Base-by-base conservation (phyloP, 805 yeast genomes). In the Pichia gijzeniarum region DNA sequence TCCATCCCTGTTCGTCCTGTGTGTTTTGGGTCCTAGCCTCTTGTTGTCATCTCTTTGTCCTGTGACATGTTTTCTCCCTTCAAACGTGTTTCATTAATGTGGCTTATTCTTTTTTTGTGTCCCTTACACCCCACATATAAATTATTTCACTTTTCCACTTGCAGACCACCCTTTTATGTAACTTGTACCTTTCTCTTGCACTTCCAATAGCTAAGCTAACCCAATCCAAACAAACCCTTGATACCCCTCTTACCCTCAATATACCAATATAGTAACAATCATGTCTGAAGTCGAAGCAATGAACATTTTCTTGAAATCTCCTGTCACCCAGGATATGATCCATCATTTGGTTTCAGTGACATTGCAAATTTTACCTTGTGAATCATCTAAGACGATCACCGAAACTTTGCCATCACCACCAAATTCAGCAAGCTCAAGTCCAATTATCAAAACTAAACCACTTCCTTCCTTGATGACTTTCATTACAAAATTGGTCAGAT, bases 391-490 rank as follows among this genome's bases (percentile, higher is more conserved):
- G 40, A 59, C 61, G 3, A 56, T 59, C 41, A 55, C 69, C 44
- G 67, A 69, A 50, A 61, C 59, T 34, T 45, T 60, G 14, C 63
- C 68, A 25, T 51, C 63, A 12, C 59, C 58, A 35, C 61, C 64
- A 45, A 54, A 60, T 46, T 53, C 63, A 14, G 61, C 63, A n/a
- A 25, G 10, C 10, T 54, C 63, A n/a, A 25, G 10, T 25, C 54
- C 63, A 32, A 51, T 56, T 45, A 43, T 53, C 31, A 64, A 65
- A 47, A 65, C 64, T 21, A 71, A 66, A 53, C 72, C 69, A 41
- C 68, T 77, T 44, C 90, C 91, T 12, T 81, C 89, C 6, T 69
- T 85, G 52, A 80, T 78, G 82, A 77, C 85, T 0, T 85, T 85
- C 64, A 79, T 85, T 56, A 76, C 83, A 48, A 79, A 73, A 55